Evolutionary conservation across 768 basidiomycete species (phyloP).

Genomic region (Boletus eberwhitei): DNA sequence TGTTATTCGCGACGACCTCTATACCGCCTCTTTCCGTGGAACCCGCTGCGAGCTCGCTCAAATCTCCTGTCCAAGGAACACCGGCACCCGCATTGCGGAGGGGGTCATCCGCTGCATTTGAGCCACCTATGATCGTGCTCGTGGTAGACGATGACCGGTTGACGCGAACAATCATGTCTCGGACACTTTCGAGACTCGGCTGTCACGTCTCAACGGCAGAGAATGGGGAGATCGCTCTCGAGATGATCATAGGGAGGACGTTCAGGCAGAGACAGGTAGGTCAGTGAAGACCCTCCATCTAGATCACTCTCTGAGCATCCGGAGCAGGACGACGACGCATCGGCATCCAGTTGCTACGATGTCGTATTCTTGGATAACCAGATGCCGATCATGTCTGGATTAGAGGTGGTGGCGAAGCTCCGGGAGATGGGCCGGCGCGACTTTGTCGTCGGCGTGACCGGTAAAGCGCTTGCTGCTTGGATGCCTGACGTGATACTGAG

Average conservation of each 20-base stretch:
- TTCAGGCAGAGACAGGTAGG: background rate
- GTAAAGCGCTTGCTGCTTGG: constrained; percentile 30
- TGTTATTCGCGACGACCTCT: background rate
- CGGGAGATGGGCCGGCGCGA: constrained; percentile 63
- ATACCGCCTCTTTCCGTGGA: constrained; percentile 3
- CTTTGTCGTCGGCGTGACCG: constrained; percentile 82
- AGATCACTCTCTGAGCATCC: background rate
- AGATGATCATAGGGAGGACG: constrained; percentile 55
- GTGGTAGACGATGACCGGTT: constrained; percentile 84
- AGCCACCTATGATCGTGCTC: constrained; percentile 58
- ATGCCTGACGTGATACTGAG: constrained; percentile 4
- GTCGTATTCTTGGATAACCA: constrained; percentile 68
- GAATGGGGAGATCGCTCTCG: constrained; percentile 76
- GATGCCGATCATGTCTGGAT: constrained; percentile 79
- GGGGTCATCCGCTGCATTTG: constrained; percentile 32
- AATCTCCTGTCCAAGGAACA: constrained; percentile 10
- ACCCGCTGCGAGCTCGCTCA: constrained; percentile 9
- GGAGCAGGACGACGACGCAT: background rate
- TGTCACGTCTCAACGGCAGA: constrained; percentile 78
- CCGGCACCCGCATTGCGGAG: constrained; percentile 10
- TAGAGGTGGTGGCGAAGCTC: constrained; percentile 62
- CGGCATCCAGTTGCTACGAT: constrained; percentile 31
- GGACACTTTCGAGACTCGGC: constrained; percentile 74
- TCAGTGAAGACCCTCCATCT: background rate
- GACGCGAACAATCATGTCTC: constrained; percentile 77